These are phyloP conservation scores for Aspergillus sp. DNA, from an alignment of 2,329 filamentous ascomycete genomes.

Conservation along the genomic window DNA sequence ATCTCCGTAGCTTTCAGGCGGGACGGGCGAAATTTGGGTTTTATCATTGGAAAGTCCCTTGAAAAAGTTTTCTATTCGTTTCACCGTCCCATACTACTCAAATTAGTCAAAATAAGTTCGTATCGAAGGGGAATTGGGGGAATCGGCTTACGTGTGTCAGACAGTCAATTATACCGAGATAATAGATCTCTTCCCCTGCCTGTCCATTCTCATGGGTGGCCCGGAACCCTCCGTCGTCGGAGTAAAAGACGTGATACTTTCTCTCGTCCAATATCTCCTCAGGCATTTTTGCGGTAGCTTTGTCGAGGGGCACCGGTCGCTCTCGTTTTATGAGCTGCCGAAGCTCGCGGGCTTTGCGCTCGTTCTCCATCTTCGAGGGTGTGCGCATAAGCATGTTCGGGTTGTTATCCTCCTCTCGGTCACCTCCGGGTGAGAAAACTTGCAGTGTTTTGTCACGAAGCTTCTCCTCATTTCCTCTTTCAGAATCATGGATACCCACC, in stretches of 20 bases:
- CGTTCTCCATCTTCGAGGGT: conserved; percentile 87
- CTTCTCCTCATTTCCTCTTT: conserved; percentile 91
- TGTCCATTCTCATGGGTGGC: conserved; percentile 87
- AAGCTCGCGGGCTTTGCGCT: conserved; percentile 83
- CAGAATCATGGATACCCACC: conserved; percentile 87
- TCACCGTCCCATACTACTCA: conserved; percentile 79
- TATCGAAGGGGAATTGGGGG: background rate
- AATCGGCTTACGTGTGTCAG: conserved; percentile 76
- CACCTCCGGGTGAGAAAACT: conserved; percentile 87
- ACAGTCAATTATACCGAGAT: conserved; percentile 97
- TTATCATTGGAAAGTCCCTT: conserved; percentile 84
- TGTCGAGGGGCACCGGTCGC: conserved; percentile 86
- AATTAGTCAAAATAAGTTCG: conserved; percentile 1
- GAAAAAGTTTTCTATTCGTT: conserved; percentile 94
- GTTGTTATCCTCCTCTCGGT: conserved; percentile 57
- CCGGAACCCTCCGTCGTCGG: conserved; percentile 86
- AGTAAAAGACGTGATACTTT: conserved; percentile 80
- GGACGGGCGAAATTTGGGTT: conserved; percentile 85
- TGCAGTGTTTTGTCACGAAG: conserved; percentile 82
- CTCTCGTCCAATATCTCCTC: conserved; percentile 76
- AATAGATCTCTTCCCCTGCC: conserved; percentile 89
- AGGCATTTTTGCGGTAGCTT: conserved; percentile 79
- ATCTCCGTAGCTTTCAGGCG: conserved; percentile 85
- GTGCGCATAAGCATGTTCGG: conserved; percentile 73
- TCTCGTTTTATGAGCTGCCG: conserved; percentile 89